phyloP scores from a whole-genome alignment of 139 green algal genomes.

The Tetraselmis chui region DNA sequence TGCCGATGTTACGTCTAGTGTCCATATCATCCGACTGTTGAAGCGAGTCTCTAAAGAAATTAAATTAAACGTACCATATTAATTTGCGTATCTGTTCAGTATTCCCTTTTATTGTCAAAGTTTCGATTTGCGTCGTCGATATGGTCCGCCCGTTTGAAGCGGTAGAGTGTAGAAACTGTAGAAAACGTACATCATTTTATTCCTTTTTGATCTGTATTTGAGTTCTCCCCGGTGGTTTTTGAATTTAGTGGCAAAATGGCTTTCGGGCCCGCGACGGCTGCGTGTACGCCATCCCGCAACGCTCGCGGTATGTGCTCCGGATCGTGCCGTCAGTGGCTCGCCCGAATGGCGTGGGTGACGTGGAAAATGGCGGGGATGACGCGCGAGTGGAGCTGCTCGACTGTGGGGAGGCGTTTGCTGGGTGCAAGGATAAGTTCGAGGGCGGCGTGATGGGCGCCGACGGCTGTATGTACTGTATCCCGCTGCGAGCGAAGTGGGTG shows the following conservation, averaged over 20 bases:
- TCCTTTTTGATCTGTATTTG: not conserved
- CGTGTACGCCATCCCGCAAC: conserved; percentile 19
- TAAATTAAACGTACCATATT: too few species aligned
- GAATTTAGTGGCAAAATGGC: conserved; percentile 20
- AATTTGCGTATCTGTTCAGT: too few species aligned
- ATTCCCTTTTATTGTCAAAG: too few species aligned
- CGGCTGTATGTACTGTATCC: conserved; percentile 15
- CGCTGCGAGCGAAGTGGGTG: not conserved
- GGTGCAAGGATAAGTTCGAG: conserved; percentile 15
- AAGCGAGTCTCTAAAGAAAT: too few species aligned
- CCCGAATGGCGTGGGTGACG: too few species aligned
- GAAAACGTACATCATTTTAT: too few species aligned
- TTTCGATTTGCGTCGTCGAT: too few species aligned
- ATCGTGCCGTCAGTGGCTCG: not conserved
- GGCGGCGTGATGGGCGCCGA: conserved; percentile 14
- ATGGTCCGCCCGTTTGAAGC: too few species aligned
- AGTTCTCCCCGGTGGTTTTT: not conserved
- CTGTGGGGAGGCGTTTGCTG: conserved; percentile 2
- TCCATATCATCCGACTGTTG: too few species aligned
- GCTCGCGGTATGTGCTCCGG: conserved; percentile 14
- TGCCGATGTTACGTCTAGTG: too few species aligned
- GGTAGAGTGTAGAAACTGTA: too few species aligned
- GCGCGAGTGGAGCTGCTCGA: not conserved
- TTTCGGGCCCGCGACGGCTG: conserved; percentile 15
- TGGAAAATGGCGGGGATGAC: too few species aligned